Evolutionary conservation across 352 stramenopile genomes (phyloP).

Genomic region (Phytophthora pisi): DNA sequence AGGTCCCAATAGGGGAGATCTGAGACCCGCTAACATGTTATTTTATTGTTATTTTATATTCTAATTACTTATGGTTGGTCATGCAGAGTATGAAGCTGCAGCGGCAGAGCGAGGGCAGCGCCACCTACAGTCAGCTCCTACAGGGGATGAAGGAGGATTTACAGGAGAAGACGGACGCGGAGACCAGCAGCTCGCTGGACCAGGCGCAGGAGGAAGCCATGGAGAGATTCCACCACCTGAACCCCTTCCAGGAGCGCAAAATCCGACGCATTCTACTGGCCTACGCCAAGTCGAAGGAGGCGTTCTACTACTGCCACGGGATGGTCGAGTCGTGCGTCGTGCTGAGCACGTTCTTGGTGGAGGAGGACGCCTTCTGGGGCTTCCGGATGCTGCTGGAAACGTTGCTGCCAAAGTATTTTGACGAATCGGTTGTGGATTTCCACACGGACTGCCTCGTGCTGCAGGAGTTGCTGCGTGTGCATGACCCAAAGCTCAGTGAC

Average conservation of each 20-base stretch:
- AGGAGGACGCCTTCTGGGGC: slow-evolving; percentile 82
- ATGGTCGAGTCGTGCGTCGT: slow-evolving; percentile 86
- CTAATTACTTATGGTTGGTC: not conserved
- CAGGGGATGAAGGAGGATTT: slow-evolving; percentile 37
- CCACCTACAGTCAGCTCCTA: slow-evolving; percentile 63
- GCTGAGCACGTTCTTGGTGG: slow-evolving; percentile 74
- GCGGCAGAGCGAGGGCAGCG: slow-evolving; percentile 48
- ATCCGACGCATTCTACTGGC: slow-evolving; percentile 80
- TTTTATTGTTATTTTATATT: slow-evolving; percentile 1
- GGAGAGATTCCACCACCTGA: slow-evolving; percentile 79
- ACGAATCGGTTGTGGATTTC: slow-evolving; percentile 81
- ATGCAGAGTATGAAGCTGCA: slow-evolving; percentile 63
- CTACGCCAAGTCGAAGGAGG: slow-evolving; percentile 78
- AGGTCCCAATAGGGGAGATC: not conserved
- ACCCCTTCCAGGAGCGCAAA: slow-evolving; percentile 85
- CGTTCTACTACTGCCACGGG: slow-evolving; percentile 82
- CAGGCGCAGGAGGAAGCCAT: slow-evolving; percentile 81
- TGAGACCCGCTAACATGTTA: not conserved
- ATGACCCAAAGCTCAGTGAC: slow-evolving; percentile 58
- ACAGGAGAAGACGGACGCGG: slow-evolving; percentile 33
- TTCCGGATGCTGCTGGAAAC: slow-evolving; percentile 76
- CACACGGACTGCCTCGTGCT: slow-evolving; percentile 84
- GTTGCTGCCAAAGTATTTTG: slow-evolving; percentile 81
- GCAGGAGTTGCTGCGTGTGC: slow-evolving; percentile 65
- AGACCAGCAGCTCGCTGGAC: slow-evolving; percentile 51